phyloP scores from a whole-genome alignment of 192 early-diverging fungal genomes.

The Coemansia reversa region DNA sequence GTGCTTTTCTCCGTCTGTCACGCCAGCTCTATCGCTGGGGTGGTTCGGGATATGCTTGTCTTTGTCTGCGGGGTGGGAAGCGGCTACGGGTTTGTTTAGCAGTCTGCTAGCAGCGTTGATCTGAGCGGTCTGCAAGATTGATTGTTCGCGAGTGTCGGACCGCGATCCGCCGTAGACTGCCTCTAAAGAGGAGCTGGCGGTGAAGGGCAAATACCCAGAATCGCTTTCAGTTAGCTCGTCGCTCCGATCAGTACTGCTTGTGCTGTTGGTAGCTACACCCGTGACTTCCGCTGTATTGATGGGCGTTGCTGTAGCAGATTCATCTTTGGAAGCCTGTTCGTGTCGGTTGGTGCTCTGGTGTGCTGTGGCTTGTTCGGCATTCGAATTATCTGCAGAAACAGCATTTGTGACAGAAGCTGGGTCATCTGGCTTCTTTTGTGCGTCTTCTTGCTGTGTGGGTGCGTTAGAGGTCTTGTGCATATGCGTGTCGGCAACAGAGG shows the following conservation, averaged over 20 bases:
- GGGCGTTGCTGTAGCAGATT: neutral
- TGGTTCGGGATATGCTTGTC: neutral
- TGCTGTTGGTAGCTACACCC: neutral
- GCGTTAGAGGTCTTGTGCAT: conserved; percentile 1
- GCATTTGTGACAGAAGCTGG: conserved; percentile 1
- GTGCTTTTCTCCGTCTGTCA: neutral
- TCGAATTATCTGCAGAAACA: neutral
- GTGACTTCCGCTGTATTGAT: neutral
- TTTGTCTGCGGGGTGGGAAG: conserved; percentile 1
- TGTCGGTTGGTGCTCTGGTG: neutral
- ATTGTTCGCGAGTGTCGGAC: conserved; percentile 22
- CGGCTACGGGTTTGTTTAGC: neutral
- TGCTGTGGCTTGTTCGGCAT: neutral
- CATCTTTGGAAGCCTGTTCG: neutral
- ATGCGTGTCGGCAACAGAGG: neutral
- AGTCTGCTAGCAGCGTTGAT: conserved; percentile 7
- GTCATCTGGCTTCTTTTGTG: neutral
- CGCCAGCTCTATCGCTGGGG: neutral
- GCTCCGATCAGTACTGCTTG: conserved; percentile 1
- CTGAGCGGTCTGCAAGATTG: conserved; percentile 11
- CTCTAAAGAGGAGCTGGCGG: conserved; percentile 45
- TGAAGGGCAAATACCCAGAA: conserved; percentile 15
- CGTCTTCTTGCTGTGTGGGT: neutral
- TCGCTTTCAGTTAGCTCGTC: conserved; percentile 8
- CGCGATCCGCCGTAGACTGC: conserved; percentile 52